Percentiles rank a stretch among this genome's conserved stretches.
phyloP scores from a whole-genome alignment of 164 flowering plant genomes.

The Malania oleifera region DNA sequence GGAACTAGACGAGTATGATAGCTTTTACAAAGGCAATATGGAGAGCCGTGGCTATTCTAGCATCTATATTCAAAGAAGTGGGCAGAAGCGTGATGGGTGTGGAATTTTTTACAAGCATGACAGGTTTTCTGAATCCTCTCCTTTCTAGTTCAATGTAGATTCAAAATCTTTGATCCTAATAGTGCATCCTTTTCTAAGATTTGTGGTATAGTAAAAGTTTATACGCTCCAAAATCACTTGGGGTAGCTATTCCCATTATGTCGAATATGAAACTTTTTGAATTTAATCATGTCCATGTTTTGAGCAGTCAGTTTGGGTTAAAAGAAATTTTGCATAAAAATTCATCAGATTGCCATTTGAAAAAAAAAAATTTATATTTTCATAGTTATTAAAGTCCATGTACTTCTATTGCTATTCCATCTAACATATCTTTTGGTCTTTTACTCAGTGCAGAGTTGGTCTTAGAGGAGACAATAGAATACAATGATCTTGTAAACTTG shows the following conservation, averaged over 20 bases:
- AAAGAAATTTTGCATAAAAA: no score
- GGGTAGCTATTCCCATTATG: no score
- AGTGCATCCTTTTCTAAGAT: no score
- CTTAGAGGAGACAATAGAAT: constrained; percentile 71
- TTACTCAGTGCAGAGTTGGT: constrained; percentile 75
- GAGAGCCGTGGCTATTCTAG: constrained; percentile 66
- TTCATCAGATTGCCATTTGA: no score
- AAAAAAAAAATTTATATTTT: no score
- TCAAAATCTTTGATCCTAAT: not conserved
- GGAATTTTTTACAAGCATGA: constrained; percentile 63
- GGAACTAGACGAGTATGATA: constrained; percentile 87
- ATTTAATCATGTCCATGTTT: no score
- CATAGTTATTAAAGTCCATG: not conserved
- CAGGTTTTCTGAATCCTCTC: constrained; percentile 30
- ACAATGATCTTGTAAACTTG: constrained; percentile 78
- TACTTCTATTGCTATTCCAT: not conserved
- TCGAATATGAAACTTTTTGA: no score
- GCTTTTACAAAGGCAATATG: constrained; percentile 61
- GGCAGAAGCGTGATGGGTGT: constrained; percentile 89
- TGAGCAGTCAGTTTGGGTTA: no score
- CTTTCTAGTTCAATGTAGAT: not conserved
- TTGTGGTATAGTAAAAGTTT: no score
- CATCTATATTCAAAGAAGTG: constrained; percentile 68
- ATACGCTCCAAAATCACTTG: no score
- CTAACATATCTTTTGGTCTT: not conserved